Evolutionary conservation across 2,329 filamentous ascomycete species (phyloP).

Genomic region (Verticillium nonalfalfae): DNA sequence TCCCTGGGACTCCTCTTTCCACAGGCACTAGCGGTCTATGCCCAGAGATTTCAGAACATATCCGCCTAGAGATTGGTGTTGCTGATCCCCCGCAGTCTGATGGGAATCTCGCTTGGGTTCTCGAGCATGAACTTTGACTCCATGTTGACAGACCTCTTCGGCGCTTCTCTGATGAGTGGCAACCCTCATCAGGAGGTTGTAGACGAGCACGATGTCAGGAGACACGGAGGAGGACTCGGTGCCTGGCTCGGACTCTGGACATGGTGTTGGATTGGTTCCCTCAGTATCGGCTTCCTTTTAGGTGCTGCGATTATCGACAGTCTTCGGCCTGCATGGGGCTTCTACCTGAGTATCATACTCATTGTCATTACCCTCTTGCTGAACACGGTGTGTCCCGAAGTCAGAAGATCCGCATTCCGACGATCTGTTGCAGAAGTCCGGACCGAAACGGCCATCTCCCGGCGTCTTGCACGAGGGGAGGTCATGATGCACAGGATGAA

Average conservation of each 20-base stretch:
- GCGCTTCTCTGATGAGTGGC: slow-evolving; percentile 65
- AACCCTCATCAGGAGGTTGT: slow-evolving; percentile 69
- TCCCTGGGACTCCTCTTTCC: slow-evolving; percentile 70
- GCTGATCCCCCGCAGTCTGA: slow-evolving; percentile 56
- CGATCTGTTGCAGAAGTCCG: slow-evolving; percentile 61
- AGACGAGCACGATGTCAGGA: slow-evolving; percentile 59
- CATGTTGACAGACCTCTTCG: slow-evolving; percentile 68
- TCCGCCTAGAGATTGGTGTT: slow-evolving; percentile 53
- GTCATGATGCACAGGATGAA: slow-evolving; percentile 70
- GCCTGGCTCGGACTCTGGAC: slow-evolving; percentile 76
- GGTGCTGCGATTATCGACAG: slow-evolving; percentile 63
- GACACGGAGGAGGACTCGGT: slow-evolving; percentile 72
- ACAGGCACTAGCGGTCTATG: slow-evolving; percentile 61
- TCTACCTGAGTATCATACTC: slow-evolving; percentile 66
- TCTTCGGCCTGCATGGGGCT: slow-evolving; percentile 64
- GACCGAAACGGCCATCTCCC: slow-evolving; percentile 42
- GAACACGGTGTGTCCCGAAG: slow-evolving; percentile 67
- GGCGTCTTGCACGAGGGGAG: slow-evolving; percentile 63
- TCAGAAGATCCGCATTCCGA: slow-evolving; percentile 62
- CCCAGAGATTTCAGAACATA: slow-evolving; percentile 48
- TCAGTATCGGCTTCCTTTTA: slow-evolving; percentile 65
- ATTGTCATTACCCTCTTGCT: slow-evolving; percentile 59
- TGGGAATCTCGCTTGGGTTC: slow-evolving; percentile 66
- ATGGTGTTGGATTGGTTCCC: slow-evolving; percentile 68
- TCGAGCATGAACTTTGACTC: slow-evolving; percentile 72